Evolutionary conservation across 371 early-diverging fungal genomes (phyloP).

Genomic region (Fennellomyces sp.): DNA sequence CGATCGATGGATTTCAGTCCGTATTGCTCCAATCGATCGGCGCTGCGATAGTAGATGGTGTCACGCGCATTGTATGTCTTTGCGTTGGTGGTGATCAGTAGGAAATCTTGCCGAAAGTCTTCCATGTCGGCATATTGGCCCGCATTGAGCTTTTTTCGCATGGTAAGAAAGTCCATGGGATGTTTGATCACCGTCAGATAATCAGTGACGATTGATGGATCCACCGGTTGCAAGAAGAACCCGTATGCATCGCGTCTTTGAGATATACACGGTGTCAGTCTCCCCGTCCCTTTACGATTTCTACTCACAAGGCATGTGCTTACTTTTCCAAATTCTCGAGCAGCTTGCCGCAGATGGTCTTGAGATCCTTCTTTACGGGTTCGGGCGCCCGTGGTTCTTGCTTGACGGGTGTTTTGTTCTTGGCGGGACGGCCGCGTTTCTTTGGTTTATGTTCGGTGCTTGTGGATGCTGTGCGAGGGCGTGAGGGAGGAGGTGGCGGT

Average conservation of each 20-base stretch:
- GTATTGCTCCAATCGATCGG: constrained; percentile 65
- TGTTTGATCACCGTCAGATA: constrained; percentile 73
- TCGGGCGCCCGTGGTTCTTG: constrained; percentile 30
- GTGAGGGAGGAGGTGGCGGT: neutral
- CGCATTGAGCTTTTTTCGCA: constrained; percentile 60
- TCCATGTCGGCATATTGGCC: constrained; percentile 54
- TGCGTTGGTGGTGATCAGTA: constrained; percentile 69
- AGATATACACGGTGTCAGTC: neutral
- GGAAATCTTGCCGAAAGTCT: constrained; percentile 65
- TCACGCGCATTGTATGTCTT: constrained; percentile 75
- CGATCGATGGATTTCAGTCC: constrained; percentile 64
- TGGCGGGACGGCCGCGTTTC: constrained; percentile 43
- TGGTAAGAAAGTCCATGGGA: constrained; percentile 76
- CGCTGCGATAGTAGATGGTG: constrained; percentile 73
- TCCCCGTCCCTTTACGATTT: neutral
- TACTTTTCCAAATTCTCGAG: constrained; percentile 61
- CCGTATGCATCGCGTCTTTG: constrained; percentile 65
- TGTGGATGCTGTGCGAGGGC: constrained; percentile 27
- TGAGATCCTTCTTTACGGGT: constrained; percentile 38
- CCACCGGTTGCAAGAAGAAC: constrained; percentile 85
- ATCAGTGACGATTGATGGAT: constrained; percentile 72
- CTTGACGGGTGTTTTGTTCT: constrained; percentile 28
- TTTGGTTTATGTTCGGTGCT: constrained; percentile 34
- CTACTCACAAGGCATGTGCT: neutral
- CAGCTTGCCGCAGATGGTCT: constrained; percentile 45